Conservation (phyloP, 2,329 filamentous ascomycete species). For the Cladosporium sp. region DNA sequence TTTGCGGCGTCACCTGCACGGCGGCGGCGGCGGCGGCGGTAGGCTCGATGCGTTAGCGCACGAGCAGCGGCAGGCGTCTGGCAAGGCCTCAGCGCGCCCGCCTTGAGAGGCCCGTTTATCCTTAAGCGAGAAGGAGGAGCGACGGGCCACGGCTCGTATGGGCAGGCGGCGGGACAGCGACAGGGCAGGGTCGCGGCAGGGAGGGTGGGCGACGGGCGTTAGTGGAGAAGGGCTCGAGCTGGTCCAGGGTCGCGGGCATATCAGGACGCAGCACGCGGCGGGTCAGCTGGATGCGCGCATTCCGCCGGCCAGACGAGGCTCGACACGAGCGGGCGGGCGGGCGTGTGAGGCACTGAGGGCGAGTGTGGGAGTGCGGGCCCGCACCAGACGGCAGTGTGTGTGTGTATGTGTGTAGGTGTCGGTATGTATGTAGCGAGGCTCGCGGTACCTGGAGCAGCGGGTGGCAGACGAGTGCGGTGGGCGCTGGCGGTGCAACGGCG, state of each 20-base stretch:
- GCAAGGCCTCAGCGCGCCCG: slow-evolving; percentile 9
- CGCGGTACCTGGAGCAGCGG: too few species aligned
- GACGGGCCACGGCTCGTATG: slow-evolving; percentile 5
- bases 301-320: too few species aligned
- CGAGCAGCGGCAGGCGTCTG: slow-evolving; percentile 5
- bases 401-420: too few species aligned
- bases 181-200: not conserved
- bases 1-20: slow-evolving; percentile 9
- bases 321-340: too few species aligned
- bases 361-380: too few species aligned
- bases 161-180: slow-evolving; percentile 6
- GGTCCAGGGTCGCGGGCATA: not conserved
- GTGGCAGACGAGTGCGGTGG: too few species aligned
- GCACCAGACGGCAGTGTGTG: too few species aligned
- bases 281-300: slow-evolving; percentile 10
- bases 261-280: not conserved
- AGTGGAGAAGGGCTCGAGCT: slow-evolving; percentile 7
- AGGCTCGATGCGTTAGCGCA: slow-evolving; percentile 9
- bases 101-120: slow-evolving; percentile 12
- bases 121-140: slow-evolving; percentile 9
- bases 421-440: too few species aligned
- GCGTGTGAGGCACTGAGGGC: too few species aligned
- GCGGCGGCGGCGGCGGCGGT: not conserved
- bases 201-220: slow-evolving; percentile 3
- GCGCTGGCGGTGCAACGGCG: not conserved